Base-by-base conservation (phyloP, 495 filamentous ascomycete genomes). In the Penicillium waksmanii region DNA sequence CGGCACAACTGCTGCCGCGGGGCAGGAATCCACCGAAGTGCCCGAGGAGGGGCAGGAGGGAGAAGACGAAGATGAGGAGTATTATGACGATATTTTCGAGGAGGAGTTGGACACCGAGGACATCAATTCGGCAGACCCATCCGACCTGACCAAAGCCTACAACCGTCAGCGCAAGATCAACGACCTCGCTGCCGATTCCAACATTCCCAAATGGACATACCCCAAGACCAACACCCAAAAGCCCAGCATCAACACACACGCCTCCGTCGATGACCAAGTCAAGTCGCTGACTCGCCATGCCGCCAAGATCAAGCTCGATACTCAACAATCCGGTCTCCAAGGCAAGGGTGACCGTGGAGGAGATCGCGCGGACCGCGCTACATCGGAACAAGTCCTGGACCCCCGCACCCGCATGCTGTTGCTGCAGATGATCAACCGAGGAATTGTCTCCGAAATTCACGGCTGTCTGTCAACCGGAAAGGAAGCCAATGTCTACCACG, bases 401-500 rank as follows among this genome's bases (percentile, higher is more conserved):
- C 90, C 92, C 35, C 85, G 91, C 25, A 98, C 95, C 27, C 87
- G 93, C 54, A 96, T 96, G 91, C 94, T 98, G 49, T 79, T 98
- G 38, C 78, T 96, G 58, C 91, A 97, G 75, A 88, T 98, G 83
- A 94, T 98, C 76, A 97, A 97, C 69, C 84, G 90, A 3, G 85
- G 86, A 21, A 73, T 93, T 50, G 82, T 97, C 15, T 85, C 91
- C 18, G 90, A 92, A 69, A 85, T 97, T 35, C 90, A 98, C 68
- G 95, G 95, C 10, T 93, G 93, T 71, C 77, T 98, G 61, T 95
- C 90, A 43, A 97, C 95, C 0, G 95, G 95, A 47, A 98, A 98
- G 70, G 95, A 98, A 73, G 95, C 95, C 47, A 98, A 98, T 62
- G 95, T 98, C 19, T 98, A 98, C 76, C 88, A 93, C 60, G 88